Conservation (phyloP, 768 basidiomycete genomes). For the Roridomyces roridus region DNA sequence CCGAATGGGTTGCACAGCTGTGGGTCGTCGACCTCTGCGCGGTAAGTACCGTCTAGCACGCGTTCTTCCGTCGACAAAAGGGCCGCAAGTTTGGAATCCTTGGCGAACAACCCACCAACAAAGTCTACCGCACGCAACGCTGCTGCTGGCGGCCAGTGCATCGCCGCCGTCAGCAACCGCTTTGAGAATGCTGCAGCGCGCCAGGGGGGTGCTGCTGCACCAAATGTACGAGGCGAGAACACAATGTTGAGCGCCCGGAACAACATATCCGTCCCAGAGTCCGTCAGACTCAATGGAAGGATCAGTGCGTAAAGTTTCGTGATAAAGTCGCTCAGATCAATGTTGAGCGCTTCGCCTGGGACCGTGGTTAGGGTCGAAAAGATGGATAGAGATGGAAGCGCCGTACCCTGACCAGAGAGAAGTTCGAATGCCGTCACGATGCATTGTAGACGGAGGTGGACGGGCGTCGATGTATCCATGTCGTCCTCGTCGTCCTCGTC, state of each 20-base stretch:
- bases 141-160: conserved; percentile 79
- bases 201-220: conserved; percentile 63
- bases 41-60: conserved; percentile 82
- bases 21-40: conserved; percentile 88
- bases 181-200: conserved; percentile 93
- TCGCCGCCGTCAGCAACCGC: conserved; percentile 79
- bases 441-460: conserved; percentile 75
- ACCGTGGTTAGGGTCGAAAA: conserved; percentile 1
- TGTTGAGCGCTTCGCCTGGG: conserved; percentile 94
- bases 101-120: conserved; percentile 71
- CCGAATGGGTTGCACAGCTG: conserved; percentile 83
- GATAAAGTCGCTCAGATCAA: conserved; percentile 92
- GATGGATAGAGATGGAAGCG: conserved; percentile 22
- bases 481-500: conserved; percentile 46
- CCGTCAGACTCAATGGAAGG: conserved; percentile 70
- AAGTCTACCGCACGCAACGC: conserved; percentile 77
- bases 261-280: conserved; percentile 78
- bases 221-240: conserved; percentile 76
- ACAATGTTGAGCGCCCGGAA: conserved; percentile 85
- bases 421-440: conserved; percentile 98
- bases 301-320: conserved; percentile 84
- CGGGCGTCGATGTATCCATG: conserved; percentile 37
- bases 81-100: conserved; percentile 82
- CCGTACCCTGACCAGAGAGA: conserved; percentile 92
- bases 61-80: conserved; percentile 89